Conservation (phyloP, 1,284 basidiomycete species). For the Naganishia sp. region DNA sequence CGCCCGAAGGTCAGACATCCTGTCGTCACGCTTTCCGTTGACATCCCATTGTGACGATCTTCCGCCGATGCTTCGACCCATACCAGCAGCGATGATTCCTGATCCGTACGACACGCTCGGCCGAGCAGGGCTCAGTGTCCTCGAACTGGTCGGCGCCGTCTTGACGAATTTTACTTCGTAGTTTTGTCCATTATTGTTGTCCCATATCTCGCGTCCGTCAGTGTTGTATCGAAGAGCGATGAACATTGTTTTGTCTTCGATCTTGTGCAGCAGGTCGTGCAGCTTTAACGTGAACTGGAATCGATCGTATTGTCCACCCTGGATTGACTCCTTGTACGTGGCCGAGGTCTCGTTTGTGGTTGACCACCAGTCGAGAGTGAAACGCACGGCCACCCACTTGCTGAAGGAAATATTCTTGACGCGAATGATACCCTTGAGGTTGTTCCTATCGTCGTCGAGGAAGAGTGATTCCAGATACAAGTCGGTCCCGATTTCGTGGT, state of each 20-base stretch:
- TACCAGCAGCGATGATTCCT: constrained; percentile 41
- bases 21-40: constrained; percentile 48
- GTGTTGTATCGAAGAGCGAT: constrained; percentile 78
- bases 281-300: constrained; percentile 60
- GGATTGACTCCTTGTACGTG: constrained; percentile 68
- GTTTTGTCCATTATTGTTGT: constrained; percentile 81
- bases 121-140: constrained; percentile 14
- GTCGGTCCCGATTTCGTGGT: constrained; percentile 54
- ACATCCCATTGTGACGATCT: constrained; percentile 52
- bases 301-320: constrained; percentile 64
- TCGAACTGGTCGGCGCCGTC: constrained; percentile 29
- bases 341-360: constrained; percentile 91
- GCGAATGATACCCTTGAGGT: constrained; percentile 69
- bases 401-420: constrained; percentile 84
- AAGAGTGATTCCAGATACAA: constrained; percentile 60
- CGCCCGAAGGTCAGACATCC: constrained; percentile 55
- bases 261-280: constrained; percentile 59
- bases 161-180: constrained; percentile 64
- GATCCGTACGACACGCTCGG: constrained; percentile 33
- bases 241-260: constrained; percentile 83
- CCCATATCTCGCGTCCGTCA: constrained; percentile 76
- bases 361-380: constrained; percentile 93
- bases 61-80: constrained; percentile 44
- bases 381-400: constrained; percentile 84
- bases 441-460: constrained; percentile 64